Base-by-base conservation (phyloP, 2,329 filamentous ascomycete genomes). In the Orbilia oligospora region DNA sequence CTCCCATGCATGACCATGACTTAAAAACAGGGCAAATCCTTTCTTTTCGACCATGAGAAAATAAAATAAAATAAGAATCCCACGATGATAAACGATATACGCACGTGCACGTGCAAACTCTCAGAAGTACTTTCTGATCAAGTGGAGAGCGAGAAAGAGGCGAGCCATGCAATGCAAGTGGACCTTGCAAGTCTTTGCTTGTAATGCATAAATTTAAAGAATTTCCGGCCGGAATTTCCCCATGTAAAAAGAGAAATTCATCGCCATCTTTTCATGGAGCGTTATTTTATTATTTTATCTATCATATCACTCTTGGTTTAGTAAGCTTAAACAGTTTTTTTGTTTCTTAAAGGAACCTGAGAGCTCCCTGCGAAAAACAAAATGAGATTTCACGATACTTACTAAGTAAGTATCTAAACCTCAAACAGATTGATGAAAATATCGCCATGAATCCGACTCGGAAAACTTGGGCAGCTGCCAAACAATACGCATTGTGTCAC, bases 1-100 rank as follows among this genome's bases (percentile, higher is more conserved):
- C 3, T 30, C 27, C 27, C 6, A n/a, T 30, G 27, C n/a, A n/a
- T n/a, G 6, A 30, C 27, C 27, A 30, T 24, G 33, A 36, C n/a
- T 12, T 8, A 9, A 1, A 12, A 36, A 36, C 33, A 12, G 33
- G 33, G 33, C 33, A 36, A n/a, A 36, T 36, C 33, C 33, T 36
- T 30, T 30, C 6, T 30, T 30, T 30, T 30, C 27, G 33, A 36
- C 33, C n/a, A 8, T 36, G 33, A 36, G n/a, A n/a, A n/a, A n/a
- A n/a, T n/a, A n/a, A n/a, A n/a, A n/a, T n/a, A n/a, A n/a, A n/a
- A 36, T 12, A 36, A 6, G 18, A n/a, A 46, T 46, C 44, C 44
- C 44, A 51, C 48, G 56, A 61, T 61, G 56, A 61, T 61, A 61
- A 61, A 61, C 56, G 56, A 61, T 44, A 61, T 61, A 61, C 55